Evolutionary conservation across 495 filamentous ascomycete species (phyloP).

Genomic region (Lentithecium fluviatile): DNA sequence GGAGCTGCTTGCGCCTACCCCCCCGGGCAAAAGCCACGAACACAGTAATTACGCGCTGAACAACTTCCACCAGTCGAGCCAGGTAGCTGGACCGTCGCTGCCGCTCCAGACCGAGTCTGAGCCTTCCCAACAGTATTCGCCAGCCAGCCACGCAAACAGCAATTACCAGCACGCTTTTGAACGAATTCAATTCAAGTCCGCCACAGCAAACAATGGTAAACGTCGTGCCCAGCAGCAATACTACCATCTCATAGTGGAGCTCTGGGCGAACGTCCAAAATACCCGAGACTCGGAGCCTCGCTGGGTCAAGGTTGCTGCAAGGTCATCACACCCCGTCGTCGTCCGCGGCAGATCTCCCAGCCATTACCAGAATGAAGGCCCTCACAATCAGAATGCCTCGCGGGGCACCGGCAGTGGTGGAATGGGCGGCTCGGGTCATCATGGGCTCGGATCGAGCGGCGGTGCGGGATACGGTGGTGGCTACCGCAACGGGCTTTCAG

Average conservation of each 20-base stretch:
- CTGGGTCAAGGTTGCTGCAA: slow-evolving; percentile 76
- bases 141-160: slow-evolving; percentile 25
- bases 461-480: slow-evolving; percentile 8
- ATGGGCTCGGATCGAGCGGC: slow-evolving; percentile 26
- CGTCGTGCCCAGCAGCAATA: slow-evolving; percentile 88
- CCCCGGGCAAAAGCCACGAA: slow-evolving; percentile 45
- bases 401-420: slow-evolving; percentile 64
- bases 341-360: slow-evolving; percentile 90
- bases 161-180: slow-evolving; percentile 65
- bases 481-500: slow-evolving; percentile 25
- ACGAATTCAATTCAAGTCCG: slow-evolving; percentile 93
- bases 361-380: slow-evolving; percentile 80
- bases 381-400: slow-evolving; percentile 63
- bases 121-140: slow-evolving; percentile 10
- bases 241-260: slow-evolving; percentile 87
- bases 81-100: slow-evolving; percentile 17
- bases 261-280: slow-evolving; percentile 70
- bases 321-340: slow-evolving; percentile 82
- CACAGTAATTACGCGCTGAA: slow-evolving; percentile 25
- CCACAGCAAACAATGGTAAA: slow-evolving; percentile 95
- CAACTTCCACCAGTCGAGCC: slow-evolving; percentile 16
- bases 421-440: slow-evolving; percentile 48
- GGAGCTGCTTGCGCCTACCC: slow-evolving; percentile 66
- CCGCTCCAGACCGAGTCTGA: slow-evolving; percentile 31
- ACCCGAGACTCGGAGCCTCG: slow-evolving; percentile 45